Evolutionary conservation across 2,329 filamentous ascomycete genomes (phyloP).

Genomic region (Paramyrothecium roridum): DNA sequence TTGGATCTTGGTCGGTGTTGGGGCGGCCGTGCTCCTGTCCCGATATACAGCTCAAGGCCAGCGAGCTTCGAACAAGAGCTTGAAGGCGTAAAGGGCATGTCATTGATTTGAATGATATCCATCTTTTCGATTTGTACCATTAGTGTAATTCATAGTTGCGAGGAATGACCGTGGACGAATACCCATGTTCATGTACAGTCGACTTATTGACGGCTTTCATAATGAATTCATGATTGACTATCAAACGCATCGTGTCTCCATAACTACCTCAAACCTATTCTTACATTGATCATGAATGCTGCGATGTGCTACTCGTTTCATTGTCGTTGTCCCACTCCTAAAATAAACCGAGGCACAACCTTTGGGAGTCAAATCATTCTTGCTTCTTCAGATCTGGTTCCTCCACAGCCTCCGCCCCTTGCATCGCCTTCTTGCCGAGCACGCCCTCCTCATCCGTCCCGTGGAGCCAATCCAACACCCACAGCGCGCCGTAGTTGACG

Average conservation of each 20-base stretch:
- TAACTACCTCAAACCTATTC: background rate
- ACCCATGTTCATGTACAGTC: background rate
- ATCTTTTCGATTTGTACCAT: background rate
- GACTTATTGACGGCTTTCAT: background rate
- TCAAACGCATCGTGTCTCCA: background rate
- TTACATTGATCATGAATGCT: background rate
- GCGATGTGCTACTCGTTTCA: background rate
- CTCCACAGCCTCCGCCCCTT: background rate
- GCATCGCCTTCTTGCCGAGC: background rate
- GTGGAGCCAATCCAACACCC: slow-evolving; percentile 52
- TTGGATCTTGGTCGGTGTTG: slow-evolving; percentile 25
- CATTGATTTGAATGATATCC: background rate
- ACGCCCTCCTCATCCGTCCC: slow-evolving; percentile 35
- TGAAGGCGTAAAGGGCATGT: slow-evolving; percentile 7
- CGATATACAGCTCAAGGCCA: slow-evolving; percentile 27
- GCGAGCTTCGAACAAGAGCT: background rate
- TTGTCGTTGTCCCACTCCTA: background rate
- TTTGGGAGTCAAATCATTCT: background rate
- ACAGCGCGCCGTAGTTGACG: slow-evolving; percentile 50
- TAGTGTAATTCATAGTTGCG: background rate
- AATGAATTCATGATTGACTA: background rate
- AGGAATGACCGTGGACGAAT: background rate
- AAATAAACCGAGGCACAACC: background rate
- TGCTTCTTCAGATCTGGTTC: background rate
- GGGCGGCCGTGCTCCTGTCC: slow-evolving; percentile 29